Evolutionary conservation across 345 rosid species (phyloP), one percentile per base, ranked within the genome.

Genomic region (Citrus hindsii): DNA sequence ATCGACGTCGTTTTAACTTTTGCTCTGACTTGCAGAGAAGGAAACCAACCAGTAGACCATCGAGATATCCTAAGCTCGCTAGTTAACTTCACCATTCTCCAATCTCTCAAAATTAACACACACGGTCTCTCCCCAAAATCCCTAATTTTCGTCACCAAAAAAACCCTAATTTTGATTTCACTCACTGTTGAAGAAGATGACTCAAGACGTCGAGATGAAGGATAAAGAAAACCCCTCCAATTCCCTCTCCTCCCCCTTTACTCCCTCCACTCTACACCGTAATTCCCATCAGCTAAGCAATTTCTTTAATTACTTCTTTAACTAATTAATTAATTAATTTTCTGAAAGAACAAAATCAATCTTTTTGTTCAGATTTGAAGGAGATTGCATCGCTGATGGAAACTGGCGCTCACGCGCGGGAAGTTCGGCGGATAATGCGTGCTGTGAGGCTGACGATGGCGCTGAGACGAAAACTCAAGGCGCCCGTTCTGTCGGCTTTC

Each of bases 301-400:
- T 18, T 40, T 12, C 46, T 32, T n/a, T 30, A 0, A 10, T 22
- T 65, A 18, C 55, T 4, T 16, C 9, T 48, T 19, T 27, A 21
- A 13, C 28, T 19, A 48, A 28, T n/a, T 46, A 32, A 32, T 32
- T 32, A 21, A 3, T 25, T 2, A 7, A 7, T 25, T 21, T 62
- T 24, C 1, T 8, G 2, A 46, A 13, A 12, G 51, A 13, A 13
- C 18, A 18, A 53, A 16, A 18, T 53, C 5, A 18, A n/a, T 33
- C 7, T 13, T 77, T 7, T 53, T 35, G 14, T 73, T 53, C 67
- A 87, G 92, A 81, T 85, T 87, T 89, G 92, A 89, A 89, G 85
- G 92, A 89, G 85, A 89, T 87, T 76, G 92, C 88, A 5, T 81
- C 87, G 22, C 74, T 89, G 77, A 85, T 89, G 40, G 90, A 89